These are phyloP conservation scores for Chytriomyces hyalinus DNA, from an alignment of 192 early-diverging fungal genomes.

Conservation along the genomic window DNA sequence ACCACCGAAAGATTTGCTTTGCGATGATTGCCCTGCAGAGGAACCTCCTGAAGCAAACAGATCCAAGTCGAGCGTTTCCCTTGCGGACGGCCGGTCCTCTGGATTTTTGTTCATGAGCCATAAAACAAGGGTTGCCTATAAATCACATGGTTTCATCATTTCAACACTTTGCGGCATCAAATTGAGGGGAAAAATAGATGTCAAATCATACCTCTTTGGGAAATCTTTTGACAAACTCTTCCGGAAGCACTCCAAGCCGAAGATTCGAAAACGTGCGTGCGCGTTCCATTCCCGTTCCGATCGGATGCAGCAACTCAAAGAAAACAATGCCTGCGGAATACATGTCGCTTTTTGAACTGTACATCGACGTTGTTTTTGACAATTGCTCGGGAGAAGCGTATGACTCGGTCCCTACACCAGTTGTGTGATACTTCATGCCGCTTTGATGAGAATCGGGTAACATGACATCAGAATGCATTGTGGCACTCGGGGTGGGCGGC, in stretches of 20 bases:
- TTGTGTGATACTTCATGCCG: conserved; percentile 40
- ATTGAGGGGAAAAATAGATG: neutral
- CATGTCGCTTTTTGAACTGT: conserved; percentile 73
- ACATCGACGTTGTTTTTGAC: conserved; percentile 36
- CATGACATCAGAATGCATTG: neutral
- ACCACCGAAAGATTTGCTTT: too few relatives aligned
- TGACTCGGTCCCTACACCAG: conserved; percentile 76
- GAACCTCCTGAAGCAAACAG: too few relatives aligned
- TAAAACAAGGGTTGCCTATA: conserved; percentile 76
- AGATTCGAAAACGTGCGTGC: conserved; percentile 68
- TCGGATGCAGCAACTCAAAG: conserved; percentile 91
- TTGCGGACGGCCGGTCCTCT: conserved; percentile 67
- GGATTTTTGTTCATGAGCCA: conserved; percentile 84
- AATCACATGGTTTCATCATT: conserved; percentile 4
- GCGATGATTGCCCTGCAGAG: too few relatives aligned
- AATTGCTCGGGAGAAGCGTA: conserved; percentile 89
- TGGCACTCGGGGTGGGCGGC: neutral
- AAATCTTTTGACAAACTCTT: conserved; percentile 67
- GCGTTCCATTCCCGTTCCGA: conserved; percentile 91
- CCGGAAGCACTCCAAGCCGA: conserved; percentile 69
- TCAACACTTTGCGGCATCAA: conserved; percentile 3
- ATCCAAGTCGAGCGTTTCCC: conserved; percentile 65
- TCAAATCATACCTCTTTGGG: conserved; percentile 69
- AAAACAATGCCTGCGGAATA: conserved; percentile 96
- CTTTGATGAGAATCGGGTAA: neutral